Conservation (phyloP, 2,329 filamentous ascomycete species). For the Fusarium transvaalense region DNA sequence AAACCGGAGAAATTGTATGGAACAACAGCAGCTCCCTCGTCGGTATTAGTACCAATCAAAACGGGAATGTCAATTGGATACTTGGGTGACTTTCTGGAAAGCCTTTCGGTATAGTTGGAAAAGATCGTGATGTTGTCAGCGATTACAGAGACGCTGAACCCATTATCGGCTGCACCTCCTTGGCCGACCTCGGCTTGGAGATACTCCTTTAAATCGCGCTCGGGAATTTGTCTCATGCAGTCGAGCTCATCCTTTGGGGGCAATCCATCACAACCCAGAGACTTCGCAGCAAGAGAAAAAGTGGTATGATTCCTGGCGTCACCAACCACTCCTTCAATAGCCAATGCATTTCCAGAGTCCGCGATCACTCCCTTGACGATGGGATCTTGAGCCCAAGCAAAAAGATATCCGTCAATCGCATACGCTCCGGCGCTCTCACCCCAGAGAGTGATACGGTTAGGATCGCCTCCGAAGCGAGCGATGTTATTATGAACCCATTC, state of each 20-base stretch:
- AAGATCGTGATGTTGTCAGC: constrained; percentile 32
- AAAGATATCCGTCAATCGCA: constrained; percentile 31
- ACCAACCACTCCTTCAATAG: constrained; percentile 14
- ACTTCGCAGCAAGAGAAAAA: constrained; percentile 19
- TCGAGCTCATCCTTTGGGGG: constrained; percentile 5
- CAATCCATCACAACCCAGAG: constrained; percentile 12
- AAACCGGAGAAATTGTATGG: constrained; percentile 30
- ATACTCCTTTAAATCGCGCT: constrained; percentile 20
- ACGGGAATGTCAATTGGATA: constrained; percentile 15
- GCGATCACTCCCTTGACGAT: constrained; percentile 37
- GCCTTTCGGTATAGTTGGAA: constrained; percentile 18
- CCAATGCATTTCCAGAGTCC: constrained; percentile 35
- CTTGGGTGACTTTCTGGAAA: neutral
- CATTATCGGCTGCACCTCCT: constrained; percentile 36
- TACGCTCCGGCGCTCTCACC: constrained; percentile 39
- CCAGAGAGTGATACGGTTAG: constrained; percentile 36
- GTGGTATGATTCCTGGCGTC: constrained; percentile 21
- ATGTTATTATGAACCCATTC: constrained; percentile 40
- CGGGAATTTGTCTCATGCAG: constrained; percentile 27
- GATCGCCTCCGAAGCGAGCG: constrained; percentile 37
- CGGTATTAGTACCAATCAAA: constrained; percentile 35
- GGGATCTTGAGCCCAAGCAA: constrained; percentile 30
- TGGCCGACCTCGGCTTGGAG: constrained; percentile 26
- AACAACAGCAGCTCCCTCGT: constrained; percentile 35
- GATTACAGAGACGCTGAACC: constrained; percentile 16